phyloP scores from a whole-genome alignment of 1,139 yeast genomes.

The Hyphopichia burtonii region DNA sequence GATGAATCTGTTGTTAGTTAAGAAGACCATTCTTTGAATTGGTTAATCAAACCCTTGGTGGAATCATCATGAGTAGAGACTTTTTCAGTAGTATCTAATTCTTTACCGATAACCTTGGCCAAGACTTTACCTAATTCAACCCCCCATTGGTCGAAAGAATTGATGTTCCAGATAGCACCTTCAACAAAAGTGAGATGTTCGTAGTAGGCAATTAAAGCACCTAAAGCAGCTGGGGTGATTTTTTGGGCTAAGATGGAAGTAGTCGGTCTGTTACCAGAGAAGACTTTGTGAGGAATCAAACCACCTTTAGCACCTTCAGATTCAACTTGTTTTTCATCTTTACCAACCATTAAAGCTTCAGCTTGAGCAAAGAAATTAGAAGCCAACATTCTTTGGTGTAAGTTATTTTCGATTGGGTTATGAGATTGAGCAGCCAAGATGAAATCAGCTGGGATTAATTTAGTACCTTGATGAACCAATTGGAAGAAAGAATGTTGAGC shows the following conservation, averaged over 20 bases:
- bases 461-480: conserved; percentile 98
- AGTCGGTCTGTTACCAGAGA: conserved; percentile 98
- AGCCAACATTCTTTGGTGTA: conserved; percentile 97
- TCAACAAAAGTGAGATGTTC: conserved; percentile 96
- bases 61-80: conserved; percentile 81
- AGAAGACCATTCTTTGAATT: conserved; percentile 83
- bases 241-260: conserved; percentile 93
- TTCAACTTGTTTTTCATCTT: conserved; percentile 78
- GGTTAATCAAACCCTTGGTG: conserved; percentile 89
- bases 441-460: conserved; percentile 94
- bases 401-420: conserved; percentile 91
- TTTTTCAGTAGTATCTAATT: conserved; percentile 55
- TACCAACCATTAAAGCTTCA: conserved; percentile 97
- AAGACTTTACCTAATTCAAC: conserved; percentile 97
- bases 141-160: conserved; percentile 99
- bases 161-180: conserved; percentile 99
- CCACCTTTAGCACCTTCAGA: conserved; percentile 87
- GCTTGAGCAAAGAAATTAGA: conserved; percentile 98
- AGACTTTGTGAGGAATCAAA: conserved; percentile 91
- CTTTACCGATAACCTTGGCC: conserved; percentile 92
- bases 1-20: conserved; percentile 8
- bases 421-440: conserved; percentile 96
- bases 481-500: conserved; percentile 99
- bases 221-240: conserved; percentile 94
- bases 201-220: conserved; percentile 95